Evolutionary conservation across 306 rosid genomes (phyloP).

Genomic region (Clitoria ternatea): DNA sequence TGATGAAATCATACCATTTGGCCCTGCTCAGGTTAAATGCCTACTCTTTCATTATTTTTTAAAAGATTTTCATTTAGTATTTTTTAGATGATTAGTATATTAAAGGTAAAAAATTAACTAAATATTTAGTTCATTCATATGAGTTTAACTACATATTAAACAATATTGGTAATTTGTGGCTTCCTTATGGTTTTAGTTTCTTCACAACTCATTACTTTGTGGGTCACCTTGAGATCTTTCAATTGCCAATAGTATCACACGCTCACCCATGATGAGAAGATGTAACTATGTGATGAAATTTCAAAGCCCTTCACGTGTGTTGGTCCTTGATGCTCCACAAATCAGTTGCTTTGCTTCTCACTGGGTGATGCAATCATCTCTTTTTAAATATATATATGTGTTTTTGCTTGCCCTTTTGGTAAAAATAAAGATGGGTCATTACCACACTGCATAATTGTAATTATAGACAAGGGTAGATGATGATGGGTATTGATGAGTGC

Average conservation of each 20-base stretch:
- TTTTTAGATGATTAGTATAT: too few species aligned
- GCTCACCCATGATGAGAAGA: constrained; percentile 42
- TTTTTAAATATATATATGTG: background rate
- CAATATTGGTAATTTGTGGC: too few species aligned
- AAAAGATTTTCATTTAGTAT: too few species aligned
- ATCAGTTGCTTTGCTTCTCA: constrained; percentile 39
- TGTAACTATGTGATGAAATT: constrained; percentile 38
- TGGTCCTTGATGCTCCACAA: constrained; percentile 49
- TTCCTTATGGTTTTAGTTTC: too few species aligned
- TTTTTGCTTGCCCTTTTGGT: constrained; percentile 27
- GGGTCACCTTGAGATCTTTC: constrained; percentile 37
- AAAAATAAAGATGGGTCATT: constrained; percentile 57
- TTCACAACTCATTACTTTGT: constrained; percentile 34
- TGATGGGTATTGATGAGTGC: constrained; percentile 81
- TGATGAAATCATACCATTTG: constrained; percentile 44
- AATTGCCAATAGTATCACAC: constrained; percentile 41
- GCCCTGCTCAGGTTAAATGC: constrained; percentile 4
- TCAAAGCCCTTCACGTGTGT: constrained; percentile 67
- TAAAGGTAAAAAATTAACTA: too few species aligned
- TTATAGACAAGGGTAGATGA: constrained; percentile 76
- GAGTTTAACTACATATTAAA: too few species aligned
- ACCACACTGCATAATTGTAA: constrained; percentile 83
- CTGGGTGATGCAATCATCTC: constrained; percentile 47
- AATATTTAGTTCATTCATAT: too few species aligned
- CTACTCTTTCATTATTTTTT: background rate